Conservation (phyloP, 2,329 filamentous ascomycete species). For the Cladophialophora yegresii region DNA sequence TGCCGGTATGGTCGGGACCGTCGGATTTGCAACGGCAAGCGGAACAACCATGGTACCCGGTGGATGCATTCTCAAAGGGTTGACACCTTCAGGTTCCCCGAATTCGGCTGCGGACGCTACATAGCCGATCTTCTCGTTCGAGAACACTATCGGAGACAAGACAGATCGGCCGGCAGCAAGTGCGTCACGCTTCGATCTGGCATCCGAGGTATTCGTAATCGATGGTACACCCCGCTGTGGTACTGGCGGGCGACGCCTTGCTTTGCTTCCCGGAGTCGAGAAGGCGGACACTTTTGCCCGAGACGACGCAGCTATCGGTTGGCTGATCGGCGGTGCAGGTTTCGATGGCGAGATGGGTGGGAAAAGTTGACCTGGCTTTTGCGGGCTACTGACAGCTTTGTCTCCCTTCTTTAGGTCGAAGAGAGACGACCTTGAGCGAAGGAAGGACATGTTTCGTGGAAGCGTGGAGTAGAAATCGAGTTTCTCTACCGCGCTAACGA, state of each 20-base stretch:
- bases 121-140: conserved; percentile 24
- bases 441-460: conserved; percentile 26
- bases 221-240: background rate
- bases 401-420: conserved; percentile 22
- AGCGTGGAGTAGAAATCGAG: conserved; percentile 30
- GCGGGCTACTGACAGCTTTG: background rate
- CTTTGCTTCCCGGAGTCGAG: background rate
- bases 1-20: background rate
- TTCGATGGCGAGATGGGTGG: conserved; percentile 9
- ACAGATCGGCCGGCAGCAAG: background rate
- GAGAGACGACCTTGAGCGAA: conserved; percentile 24
- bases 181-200: background rate
- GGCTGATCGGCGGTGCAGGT: conserved; percentile 6
- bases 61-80: conserved; percentile 34
- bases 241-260: background rate
- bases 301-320: conserved; percentile 4
- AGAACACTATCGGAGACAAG: conserved; percentile 26
- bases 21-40: conserved; percentile 5
- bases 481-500: conserved; percentile 34
- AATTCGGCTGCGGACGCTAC: conserved; percentile 19
- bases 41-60: conserved; percentile 26
- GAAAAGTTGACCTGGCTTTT: conserved; percentile 8
- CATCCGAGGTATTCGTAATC: background rate
- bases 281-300: background rate
- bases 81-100: conserved; percentile 20